Conservation (phyloP, 176 grass and related monocot genomes). For the Saccharum spontaneum region DNA sequence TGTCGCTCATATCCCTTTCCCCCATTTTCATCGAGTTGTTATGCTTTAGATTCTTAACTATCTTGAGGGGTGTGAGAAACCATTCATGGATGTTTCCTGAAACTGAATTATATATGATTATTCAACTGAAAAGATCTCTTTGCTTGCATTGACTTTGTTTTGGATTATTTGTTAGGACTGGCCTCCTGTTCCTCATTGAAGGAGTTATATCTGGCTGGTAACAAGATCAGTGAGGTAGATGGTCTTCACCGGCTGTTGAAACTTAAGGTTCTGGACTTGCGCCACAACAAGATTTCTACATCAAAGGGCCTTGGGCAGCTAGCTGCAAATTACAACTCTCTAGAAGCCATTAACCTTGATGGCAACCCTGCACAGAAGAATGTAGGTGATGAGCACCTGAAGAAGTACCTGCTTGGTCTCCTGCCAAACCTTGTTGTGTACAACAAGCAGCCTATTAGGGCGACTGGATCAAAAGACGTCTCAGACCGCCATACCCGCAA, state of each 20-base stretch:
- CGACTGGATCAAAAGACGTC: constrained; percentile 74
- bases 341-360: constrained; percentile 79
- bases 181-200: constrained; percentile 84
- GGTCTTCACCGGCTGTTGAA: constrained; percentile 92
- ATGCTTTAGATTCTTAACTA: constrained; percentile 6
- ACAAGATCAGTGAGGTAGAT: constrained; percentile 96
- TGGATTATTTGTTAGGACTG: constrained; percentile 55
- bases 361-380: constrained; percentile 88
- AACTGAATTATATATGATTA: background rate
- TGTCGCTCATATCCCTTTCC: background rate
- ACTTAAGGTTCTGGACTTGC: constrained; percentile 77
- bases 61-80: background rate
- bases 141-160: background rate
- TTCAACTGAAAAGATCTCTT: background rate
- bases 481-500: constrained; percentile 50
- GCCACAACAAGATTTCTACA: constrained; percentile 75
- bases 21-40: background rate
- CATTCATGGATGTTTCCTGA: background rate
- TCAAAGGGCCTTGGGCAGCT: constrained; percentile 79
- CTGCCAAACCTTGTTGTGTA: constrained; percentile 71
- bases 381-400: constrained; percentile 87
- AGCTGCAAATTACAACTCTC: constrained; percentile 79
- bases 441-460: constrained; percentile 72
- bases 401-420: constrained; percentile 74
- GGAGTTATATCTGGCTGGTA: constrained; percentile 85